A percentile compares a stretch with the other conserved stretches of the same genome.
Evolutionary conservation across 805 yeast genomes (phyloP).

Genomic region (Saturnispora gosingensis): DNA sequence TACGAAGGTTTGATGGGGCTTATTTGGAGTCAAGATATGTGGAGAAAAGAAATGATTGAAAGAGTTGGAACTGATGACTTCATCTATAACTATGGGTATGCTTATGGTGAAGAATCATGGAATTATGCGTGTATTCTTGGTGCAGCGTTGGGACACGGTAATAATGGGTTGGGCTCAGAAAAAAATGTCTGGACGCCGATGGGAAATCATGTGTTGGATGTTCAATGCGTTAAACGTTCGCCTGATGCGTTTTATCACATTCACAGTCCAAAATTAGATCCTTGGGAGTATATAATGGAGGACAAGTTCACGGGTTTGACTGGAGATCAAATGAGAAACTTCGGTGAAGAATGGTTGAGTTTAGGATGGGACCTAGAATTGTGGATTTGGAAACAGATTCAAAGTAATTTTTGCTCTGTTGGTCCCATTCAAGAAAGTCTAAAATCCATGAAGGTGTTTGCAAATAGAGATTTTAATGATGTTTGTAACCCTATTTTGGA

Average conservation of each 20-base stretch:
- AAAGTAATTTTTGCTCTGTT: slow-evolving; percentile 18
- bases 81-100: slow-evolving; percentile 16
- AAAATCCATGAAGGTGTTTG: slow-evolving; percentile 16
- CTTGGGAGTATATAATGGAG: slow-evolving; percentile 28
- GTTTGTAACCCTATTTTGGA: slow-evolving; percentile 17
- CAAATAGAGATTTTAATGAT: slow-evolving; percentile 11
- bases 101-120: slow-evolving; percentile 14
- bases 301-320: slow-evolving; percentile 16
- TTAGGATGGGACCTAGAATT: slow-evolving; percentile 21
- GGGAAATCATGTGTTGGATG: background rate
- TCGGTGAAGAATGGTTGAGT: slow-evolving; percentile 18
- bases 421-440: slow-evolving; percentile 1
- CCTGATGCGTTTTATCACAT: slow-evolving; percentile 32
- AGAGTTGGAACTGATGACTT: slow-evolving; percentile 8
- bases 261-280: slow-evolving; percentile 43
- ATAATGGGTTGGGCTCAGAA: slow-evolving; percentile 5
- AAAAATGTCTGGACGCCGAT: slow-evolving; percentile 7
- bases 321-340: slow-evolving; percentile 16
- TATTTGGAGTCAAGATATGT: slow-evolving; percentile 9
- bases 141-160: slow-evolving; percentile 6
- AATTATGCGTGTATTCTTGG: slow-evolving; percentile 9
- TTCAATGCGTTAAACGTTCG: slow-evolving; percentile 12
- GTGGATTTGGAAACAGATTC: slow-evolving; percentile 18
- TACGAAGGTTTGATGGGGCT: slow-evolving; percentile 12
- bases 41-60: slow-evolving; percentile 9